Evolutionary conservation across 345 rosid species (phyloP).

Genomic region (Pistacia integerrima): DNA sequence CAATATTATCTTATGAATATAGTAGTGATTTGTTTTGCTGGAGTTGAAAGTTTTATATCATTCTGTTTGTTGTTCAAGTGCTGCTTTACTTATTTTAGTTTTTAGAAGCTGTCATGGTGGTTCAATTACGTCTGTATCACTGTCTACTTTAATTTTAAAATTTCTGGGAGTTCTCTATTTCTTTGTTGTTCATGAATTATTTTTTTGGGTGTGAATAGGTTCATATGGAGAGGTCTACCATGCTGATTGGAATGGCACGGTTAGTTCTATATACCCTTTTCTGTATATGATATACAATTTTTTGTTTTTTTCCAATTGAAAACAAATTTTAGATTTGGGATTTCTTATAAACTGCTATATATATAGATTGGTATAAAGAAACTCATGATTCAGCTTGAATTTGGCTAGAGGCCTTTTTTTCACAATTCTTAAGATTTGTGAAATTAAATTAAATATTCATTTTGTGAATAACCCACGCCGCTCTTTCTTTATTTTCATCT

Average conservation of each 20-base stretch:
- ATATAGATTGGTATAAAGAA: too few relatives aligned
- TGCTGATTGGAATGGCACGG: constrained; percentile 99
- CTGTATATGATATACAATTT: too few relatives aligned
- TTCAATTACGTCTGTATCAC: constrained; percentile 7
- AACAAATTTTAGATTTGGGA: too few relatives aligned
- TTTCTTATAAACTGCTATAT: too few relatives aligned
- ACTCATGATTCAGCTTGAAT: too few relatives aligned
- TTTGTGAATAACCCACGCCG: background rate
- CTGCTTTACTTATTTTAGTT: background rate
- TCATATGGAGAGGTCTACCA: constrained; percentile 98
- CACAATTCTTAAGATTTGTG: too few relatives aligned
- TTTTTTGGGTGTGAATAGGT: constrained; percentile 48
- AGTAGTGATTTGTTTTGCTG: background rate
- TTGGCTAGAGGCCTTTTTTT: too few relatives aligned
- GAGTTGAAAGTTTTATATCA: background rate
- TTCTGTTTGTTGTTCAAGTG: background rate
- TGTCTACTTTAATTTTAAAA: constrained; percentile 2
- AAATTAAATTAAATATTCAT: too few relatives aligned
- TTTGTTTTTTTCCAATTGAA: too few relatives aligned
- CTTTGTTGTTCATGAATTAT: constrained; percentile 21
- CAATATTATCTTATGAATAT: background rate
- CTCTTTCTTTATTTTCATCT: constrained; percentile 2
- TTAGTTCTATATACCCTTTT: constrained; percentile 40
- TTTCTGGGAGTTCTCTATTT: constrained; percentile 14
- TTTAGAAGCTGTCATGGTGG: constrained; percentile 14